These are phyloP conservation scores for Globisporangium orthogonon DNA, from an alignment of 352 stramenopile genomes.

Conservation along the genomic window DNA sequence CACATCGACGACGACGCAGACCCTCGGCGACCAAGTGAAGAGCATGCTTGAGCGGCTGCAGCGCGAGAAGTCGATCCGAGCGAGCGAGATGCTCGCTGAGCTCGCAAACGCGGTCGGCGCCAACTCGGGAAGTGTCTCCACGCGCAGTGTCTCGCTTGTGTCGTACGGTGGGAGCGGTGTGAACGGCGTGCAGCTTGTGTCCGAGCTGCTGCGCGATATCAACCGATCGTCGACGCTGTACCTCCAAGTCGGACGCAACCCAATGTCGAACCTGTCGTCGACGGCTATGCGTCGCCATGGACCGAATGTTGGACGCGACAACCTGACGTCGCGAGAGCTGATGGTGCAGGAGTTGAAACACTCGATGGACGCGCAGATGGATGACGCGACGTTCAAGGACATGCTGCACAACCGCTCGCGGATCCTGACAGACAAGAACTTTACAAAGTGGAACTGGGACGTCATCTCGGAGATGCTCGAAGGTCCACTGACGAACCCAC, in stretches of 20 bases:
- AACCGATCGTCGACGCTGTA: slow-evolving; percentile 70
- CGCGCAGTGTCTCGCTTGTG: slow-evolving; percentile 63
- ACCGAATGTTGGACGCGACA: slow-evolving; percentile 34
- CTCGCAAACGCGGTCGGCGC: slow-evolving; percentile 72
- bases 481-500: slow-evolving; percentile 79
- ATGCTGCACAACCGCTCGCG: slow-evolving; percentile 84
- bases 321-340: slow-evolving; percentile 73
- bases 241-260: slow-evolving; percentile 15
- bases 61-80: slow-evolving; percentile 81
- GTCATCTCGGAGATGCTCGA: slow-evolving; percentile 88
- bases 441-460: slow-evolving; percentile 90
- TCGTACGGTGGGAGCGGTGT: slow-evolving; percentile 78
- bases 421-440: slow-evolving; percentile 87
- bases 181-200: slow-evolving; percentile 85
- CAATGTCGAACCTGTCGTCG: slow-evolving; percentile 19
- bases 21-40: slow-evolving; percentile 61
- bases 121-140: slow-evolving; percentile 65
- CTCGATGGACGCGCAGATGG: slow-evolving; percentile 85
- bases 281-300: slow-evolving; percentile 9
- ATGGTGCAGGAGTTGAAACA: slow-evolving; percentile 86
- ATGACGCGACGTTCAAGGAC: slow-evolving; percentile 86
- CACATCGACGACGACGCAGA: slow-evolving; percentile 62
- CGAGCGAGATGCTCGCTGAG: slow-evolving; percentile 81
- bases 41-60: slow-evolving; percentile 69
- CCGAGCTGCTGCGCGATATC: slow-evolving; percentile 80